Evolutionary conservation across 768 basidiomycete genomes (phyloP).

Genomic region (Auriscalpium microsporum): DNA sequence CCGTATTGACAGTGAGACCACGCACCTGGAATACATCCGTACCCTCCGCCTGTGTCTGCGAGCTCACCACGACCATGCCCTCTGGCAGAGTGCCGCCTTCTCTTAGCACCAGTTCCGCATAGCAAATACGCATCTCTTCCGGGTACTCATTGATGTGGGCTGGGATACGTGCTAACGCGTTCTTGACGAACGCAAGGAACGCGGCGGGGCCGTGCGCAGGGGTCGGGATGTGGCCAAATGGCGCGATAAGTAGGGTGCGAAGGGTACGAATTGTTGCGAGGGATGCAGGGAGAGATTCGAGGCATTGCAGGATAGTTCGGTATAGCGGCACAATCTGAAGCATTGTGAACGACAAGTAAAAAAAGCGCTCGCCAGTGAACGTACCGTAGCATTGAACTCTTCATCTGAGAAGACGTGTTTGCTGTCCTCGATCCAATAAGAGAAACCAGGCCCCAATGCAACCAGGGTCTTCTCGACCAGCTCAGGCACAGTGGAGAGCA

Average conservation of each 20-base stretch:
- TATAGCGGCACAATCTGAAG: neutral
- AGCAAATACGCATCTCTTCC: neutral
- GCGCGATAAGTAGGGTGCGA: neutral
- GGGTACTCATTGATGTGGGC: neutral
- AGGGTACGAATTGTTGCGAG: neutral
- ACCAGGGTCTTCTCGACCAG: neutral
- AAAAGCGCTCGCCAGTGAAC: neutral
- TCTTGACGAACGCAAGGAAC: neutral
- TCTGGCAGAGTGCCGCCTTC: neutral
- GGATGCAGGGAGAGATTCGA: neutral
- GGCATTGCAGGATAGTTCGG: neutral
- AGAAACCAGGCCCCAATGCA: neutral
- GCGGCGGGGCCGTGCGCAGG: neutral
- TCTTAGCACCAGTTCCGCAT: neutral
- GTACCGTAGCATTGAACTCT: neutral
- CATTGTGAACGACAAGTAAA: neutral
- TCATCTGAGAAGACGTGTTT: neutral
- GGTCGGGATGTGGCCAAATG: neutral
- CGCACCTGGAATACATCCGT: too few species aligned
- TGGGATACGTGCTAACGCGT: neutral
- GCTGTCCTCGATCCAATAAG: neutral
- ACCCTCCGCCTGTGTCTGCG: neutral
- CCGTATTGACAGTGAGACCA: too few species aligned
- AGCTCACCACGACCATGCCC: neutral
- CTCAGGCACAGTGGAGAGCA: neutral